Evolutionary conservation across 768 basidiomycete genomes (phyloP), one percentile per base, ranked within the genome.

Genomic region (Cubamyces lactineus): DNA sequence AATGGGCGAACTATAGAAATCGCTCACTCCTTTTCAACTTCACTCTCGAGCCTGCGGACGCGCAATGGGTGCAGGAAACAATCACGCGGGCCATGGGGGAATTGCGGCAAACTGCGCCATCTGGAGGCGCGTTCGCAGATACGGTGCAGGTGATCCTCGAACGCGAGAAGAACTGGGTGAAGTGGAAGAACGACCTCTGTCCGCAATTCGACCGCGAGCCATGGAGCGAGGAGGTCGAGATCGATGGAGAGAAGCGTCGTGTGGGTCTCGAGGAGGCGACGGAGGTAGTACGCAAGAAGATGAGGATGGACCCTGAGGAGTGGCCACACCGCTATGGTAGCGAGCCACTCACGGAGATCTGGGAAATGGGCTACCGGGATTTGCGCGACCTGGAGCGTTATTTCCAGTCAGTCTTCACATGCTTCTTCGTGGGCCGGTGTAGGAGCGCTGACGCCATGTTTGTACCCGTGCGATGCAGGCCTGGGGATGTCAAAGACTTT

Each of bases 81-180:
- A 78, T 87, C 45, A 77, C 73, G 49, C 88, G 87, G 70, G 77
- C 75, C 0, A 73, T 75, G 4, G 79, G 80, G 15, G 83, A 84
- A 66, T 77, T 94, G 24, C 83, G 85, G 15, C 85, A 88, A 67
- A 94, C 92, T 1, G 81, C 89, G 15, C 91, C 92, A 0, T 89
- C 86, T 61, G 93, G 93, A 0, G 82, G 87, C 11, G 78, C 81
- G 28, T 92, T 94, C 71, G 82, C 88, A 1, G 91, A 92, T 13
- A 90, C 91, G 0, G 87, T 90, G 24, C 77, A 72, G 53, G 77
- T 82, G 9, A 87, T 94, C 39, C 78, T 95, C 6, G 87, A 91
- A 66, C 81, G 93, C 53, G 94, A 96, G 75, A 87, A 85, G 72
- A 94, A 93, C 69, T 96, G 94, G 94, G 85, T 92, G 3, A 85